Evolutionary conservation across 495 filamentous ascomycete genomes (phyloP), one percentile per base, ranked within the genome.

Genomic region (Penicillium canariense): DNA sequence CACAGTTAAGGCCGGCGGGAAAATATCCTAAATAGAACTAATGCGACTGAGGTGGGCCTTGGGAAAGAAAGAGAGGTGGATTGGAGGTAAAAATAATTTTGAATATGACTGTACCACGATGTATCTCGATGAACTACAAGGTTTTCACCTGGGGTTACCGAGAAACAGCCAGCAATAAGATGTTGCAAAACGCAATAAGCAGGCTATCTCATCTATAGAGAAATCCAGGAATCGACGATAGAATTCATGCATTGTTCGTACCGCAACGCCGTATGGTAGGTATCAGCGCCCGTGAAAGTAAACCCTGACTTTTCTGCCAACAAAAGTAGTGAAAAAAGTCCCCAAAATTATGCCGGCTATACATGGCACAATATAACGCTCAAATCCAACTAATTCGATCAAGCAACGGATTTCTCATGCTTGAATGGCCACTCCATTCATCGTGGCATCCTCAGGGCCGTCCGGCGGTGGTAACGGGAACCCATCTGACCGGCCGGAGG

Each of bases 401-500:
- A 3, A 17, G n/a, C 11, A 32, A 10, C 2, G 35, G 14, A 23
- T 8, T 17, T 14, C 46, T 34, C 15, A 31, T 8, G 7, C 36
- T 47, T 48, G 47, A 27, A 42, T 27, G 43, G 50, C 26, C 20
- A 40, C 42, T 40, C 56, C 65, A 52, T 66, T 68, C 11, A 36
- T 17, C 32, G 52, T 53, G 27, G 60, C 54, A 18, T 59, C 69
- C 2, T 73, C 68, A 12, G 68, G 63, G 4, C 58, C 55, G 7
- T 75, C 74, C 1, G 65, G 56, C 15, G 69, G 59, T 14, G 73
- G 73, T 40, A 78, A 65, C 20, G 75, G 75, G 55, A 78, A 78
- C 5, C 72, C 74, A 52, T 78, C 75, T 12, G 72, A 72, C 10
- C 72, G 64, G 1, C 68, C 69, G 11, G 63, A 60, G 1, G 65